phyloP scores from a whole-genome alignment of 805 yeast genomes.

The Candida jianshihensis region DNA sequence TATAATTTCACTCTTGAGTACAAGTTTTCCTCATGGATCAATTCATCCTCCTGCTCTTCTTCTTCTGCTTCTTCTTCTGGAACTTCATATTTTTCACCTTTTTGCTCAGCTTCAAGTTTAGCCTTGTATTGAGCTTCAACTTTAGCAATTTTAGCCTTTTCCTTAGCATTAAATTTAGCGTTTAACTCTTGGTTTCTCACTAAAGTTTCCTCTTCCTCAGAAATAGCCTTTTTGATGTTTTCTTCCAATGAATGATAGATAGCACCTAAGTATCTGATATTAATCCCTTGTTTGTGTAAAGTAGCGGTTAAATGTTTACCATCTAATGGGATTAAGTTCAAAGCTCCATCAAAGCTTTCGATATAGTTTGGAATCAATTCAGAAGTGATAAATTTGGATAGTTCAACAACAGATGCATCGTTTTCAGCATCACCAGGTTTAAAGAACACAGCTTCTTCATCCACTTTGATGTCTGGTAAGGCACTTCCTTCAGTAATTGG shows the following conservation, averaged over 20 bases:
- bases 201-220: constrained; percentile 19
- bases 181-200: constrained; percentile 16
- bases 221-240: constrained; percentile 21
- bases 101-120: constrained; percentile 19
- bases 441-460: constrained; percentile 37
- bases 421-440: constrained; percentile 54
- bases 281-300: constrained; percentile 80
- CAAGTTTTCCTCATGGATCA: no score
- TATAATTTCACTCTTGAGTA: constrained; percentile 8
- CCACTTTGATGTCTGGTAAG: constrained; percentile 45
- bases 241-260: constrained; percentile 34
- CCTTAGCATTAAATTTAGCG: constrained; percentile 12
- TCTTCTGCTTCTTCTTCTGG: constrained; percentile 15
- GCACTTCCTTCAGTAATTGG: constrained; percentile 25
- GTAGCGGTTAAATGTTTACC: constrained; percentile 65
- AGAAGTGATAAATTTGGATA: constrained; percentile 55
- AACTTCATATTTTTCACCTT: constrained; percentile 18
- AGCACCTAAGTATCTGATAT: constrained; percentile 78
- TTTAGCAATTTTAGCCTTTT: constrained; percentile 9
- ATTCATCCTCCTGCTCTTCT: constrained; percentile 14
- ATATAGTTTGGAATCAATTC: constrained; percentile 59
- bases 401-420: constrained; percentile 50
- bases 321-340: constrained; percentile 62
- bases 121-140: constrained; percentile 13
- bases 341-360: constrained; percentile 35